A percentile compares a stretch with the other conserved stretches of the same genome.
These are phyloP conservation scores for Saccharomyces hybrid DNA, from an alignment of 1,139 yeast species.

Conservation along the genomic window DNA sequence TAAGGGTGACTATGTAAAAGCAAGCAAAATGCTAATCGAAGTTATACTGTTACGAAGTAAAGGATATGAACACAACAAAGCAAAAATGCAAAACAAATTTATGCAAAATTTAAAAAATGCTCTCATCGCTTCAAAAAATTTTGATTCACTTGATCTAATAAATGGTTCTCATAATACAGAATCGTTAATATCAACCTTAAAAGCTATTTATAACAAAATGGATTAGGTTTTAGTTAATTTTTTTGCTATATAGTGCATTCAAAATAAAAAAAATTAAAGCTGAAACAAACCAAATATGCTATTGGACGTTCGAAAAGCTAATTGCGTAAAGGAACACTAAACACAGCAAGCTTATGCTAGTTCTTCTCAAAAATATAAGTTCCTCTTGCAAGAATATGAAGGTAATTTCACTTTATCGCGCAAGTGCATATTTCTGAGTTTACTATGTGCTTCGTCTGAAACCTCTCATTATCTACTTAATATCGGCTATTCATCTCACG, in stretches of 20 bases:
- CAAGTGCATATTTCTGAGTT: too few species aligned
- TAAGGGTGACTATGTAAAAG: conserved; percentile 48
- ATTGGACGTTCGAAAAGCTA: not conserved
- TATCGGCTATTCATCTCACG: too few species aligned
- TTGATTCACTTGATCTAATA: not conserved
- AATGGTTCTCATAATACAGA: not conserved
- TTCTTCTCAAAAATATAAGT: too few species aligned
- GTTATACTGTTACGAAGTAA: not conserved
- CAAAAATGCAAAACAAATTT: not conserved
- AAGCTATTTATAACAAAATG: not conserved
- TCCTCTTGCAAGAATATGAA: too few species aligned
- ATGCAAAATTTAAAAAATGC: not conserved
- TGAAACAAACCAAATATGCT: not conserved
- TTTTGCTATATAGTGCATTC: not conserved
- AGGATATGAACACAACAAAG: not conserved
- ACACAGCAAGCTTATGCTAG: too few species aligned
- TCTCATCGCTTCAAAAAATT: not conserved
- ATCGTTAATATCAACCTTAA: not conserved
- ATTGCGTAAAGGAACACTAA: too few species aligned
- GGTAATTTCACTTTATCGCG: too few species aligned
- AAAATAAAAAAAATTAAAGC: not conserved
- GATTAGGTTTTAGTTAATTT: not conserved
- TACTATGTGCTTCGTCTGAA: too few species aligned
- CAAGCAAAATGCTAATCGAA: conserved; percentile 31
- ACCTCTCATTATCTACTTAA: too few species aligned